Evolutionary conservation across 2,329 filamentous ascomycete species (phyloP), one percentile per base, ranked within the genome.

Genomic region (Apiospora phragmitis): DNA sequence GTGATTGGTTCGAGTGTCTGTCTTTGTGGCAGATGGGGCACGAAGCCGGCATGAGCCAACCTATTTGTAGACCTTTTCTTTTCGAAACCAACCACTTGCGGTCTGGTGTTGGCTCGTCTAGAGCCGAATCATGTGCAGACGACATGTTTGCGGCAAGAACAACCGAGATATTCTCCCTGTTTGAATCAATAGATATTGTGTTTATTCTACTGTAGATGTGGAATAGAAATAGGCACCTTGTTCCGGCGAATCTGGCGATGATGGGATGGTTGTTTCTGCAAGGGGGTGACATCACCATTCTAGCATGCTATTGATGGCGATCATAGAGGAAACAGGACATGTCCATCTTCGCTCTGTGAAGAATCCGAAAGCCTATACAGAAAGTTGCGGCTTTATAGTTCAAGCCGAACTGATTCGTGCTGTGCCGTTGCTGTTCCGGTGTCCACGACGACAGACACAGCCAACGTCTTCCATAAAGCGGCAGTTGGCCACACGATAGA

Each of bases 311-410:
- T 38, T 9, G 4, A 62, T 11, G 32, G 4, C 9, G 4, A 12
- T 11, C 7, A n/a, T 38, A 12, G 32, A 24, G 29, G 8, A 16
- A 35, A 35, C 16, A n/a, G n/a, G 12, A 6, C 55, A 62, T 62
- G 55, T n/a, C 2, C 18, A 9, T 62, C 9, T 38, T 62, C 55
- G 55, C 21, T 38, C 55, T 62, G 3, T 14, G n/a, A 38, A 38
- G 55, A 62, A 62, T 8, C 55, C 55, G 55, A 62, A 62, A 62
- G 55, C 55, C 55, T 62, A 62, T 62, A n/a, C 29, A 35, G 18
- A 62, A 5, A 38, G 55, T 62, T 62, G 55, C 18, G 55, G 29
- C 32, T 62, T 62, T 62, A 62, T 32, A 62, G 55, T 62, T 62
- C 55, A 38, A 62, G 38, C 55, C 38, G 55, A 62, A 38, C 32